Evolutionary conservation across 345 rosid genomes (phyloP).

Genomic region (Salix udensis): DNA sequence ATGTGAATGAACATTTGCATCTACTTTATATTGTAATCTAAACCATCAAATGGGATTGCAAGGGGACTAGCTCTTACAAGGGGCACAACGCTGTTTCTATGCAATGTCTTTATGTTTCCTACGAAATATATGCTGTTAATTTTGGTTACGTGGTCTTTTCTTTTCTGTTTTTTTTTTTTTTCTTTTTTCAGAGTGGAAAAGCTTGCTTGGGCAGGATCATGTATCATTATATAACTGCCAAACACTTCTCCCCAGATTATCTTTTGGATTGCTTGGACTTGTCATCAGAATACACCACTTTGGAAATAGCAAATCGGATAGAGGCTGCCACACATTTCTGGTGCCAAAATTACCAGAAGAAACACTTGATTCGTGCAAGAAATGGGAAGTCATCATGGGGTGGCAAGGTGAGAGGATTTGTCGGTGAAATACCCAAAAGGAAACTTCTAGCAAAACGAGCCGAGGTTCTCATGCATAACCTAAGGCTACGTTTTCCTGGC

Average conservation of each 20-base stretch:
- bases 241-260: slow-evolving; percentile 31
- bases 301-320: slow-evolving; percentile 22
- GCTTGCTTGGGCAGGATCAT: slow-evolving; percentile 35
- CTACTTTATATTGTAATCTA: neutral
- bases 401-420: slow-evolving; percentile 12
- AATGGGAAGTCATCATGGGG: slow-evolving; percentile 14
- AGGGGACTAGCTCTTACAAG: neutral
- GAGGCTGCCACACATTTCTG: slow-evolving; percentile 26
- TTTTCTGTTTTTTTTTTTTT: neutral
- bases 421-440: slow-evolving; percentile 9
- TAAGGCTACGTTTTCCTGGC: slow-evolving; percentile 25
- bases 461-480: slow-evolving; percentile 10
- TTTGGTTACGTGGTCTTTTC: neutral
- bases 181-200: slow-evolving; percentile 34
- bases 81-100: neutral
- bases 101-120: neutral
- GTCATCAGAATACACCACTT: slow-evolving; percentile 15
- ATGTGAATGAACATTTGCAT: neutral
- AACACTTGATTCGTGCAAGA: neutral
- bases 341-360: slow-evolving; percentile 14
- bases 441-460: slow-evolving; percentile 23
- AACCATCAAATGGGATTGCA: neutral
- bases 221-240: slow-evolving; percentile 28
- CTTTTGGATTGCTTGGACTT: slow-evolving; percentile 33
- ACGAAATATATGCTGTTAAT: neutral